phyloP scores from a whole-genome alignment of 2,329 filamentous ascomycete genomes.

The Aureobasidium sp. region DNA sequence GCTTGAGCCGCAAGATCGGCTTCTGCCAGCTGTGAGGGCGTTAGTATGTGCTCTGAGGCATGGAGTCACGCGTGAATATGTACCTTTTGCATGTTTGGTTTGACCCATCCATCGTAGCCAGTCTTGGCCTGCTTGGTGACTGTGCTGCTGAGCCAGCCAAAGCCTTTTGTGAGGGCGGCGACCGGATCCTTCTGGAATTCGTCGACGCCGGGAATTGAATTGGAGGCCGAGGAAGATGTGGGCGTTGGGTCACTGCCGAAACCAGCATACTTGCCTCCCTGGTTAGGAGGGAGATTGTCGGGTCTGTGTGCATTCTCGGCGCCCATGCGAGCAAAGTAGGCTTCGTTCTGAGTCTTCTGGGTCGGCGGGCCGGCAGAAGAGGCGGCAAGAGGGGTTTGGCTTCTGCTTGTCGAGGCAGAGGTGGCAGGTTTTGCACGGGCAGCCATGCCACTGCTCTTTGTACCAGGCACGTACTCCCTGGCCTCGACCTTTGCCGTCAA shows the following conservation, averaged over 20 bases:
- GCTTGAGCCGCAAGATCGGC: slow-evolving; percentile 51
- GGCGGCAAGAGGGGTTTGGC: slow-evolving; percentile 22
- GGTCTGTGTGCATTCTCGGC: slow-evolving; percentile 72
- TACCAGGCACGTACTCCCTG: slow-evolving; percentile 69
- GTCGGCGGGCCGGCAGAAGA: slow-evolving; percentile 24
- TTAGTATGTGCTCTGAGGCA: neutral
- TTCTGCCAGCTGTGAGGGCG: slow-evolving; percentile 59
- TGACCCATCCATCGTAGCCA: slow-evolving; percentile 84
- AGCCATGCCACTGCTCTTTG: slow-evolving; percentile 19
- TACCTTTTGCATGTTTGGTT: slow-evolving; percentile 80
- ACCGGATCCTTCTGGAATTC: slow-evolving; percentile 89
- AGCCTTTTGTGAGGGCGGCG: slow-evolving; percentile 80
- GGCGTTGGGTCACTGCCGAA: slow-evolving; percentile 73
- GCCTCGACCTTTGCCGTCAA: slow-evolving; percentile 83
- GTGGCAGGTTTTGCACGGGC: slow-evolving; percentile 22
- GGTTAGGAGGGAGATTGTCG: slow-evolving; percentile 70
- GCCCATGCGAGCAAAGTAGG: slow-evolving; percentile 82
- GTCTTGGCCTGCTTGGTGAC: slow-evolving; percentile 87
- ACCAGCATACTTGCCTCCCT: slow-evolving; percentile 86
- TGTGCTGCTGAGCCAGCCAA: slow-evolving; percentile 86
- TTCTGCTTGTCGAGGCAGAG: slow-evolving; percentile 23
- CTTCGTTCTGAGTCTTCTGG: slow-evolving; percentile 64
- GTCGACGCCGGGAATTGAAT: slow-evolving; percentile 61
- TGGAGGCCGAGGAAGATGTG: slow-evolving; percentile 33
- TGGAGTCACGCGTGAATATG: neutral